These are phyloP conservation scores for Fusarium foetens DNA, from an alignment of 2,329 filamentous ascomycete genomes.

Conservation along the genomic window DNA sequence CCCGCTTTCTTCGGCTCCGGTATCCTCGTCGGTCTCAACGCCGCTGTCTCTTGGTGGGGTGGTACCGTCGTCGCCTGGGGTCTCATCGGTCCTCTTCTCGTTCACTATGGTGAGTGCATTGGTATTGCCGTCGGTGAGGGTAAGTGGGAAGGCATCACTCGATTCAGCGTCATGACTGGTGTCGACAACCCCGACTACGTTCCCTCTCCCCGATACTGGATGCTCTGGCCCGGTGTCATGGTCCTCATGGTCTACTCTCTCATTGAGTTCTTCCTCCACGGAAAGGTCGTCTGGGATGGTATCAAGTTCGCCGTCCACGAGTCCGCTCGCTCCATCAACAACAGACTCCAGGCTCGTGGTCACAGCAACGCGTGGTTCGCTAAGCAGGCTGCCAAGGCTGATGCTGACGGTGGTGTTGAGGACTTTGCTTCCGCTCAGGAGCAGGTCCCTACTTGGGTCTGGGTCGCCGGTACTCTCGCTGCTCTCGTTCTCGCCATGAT, in stretches of 20 bases:
- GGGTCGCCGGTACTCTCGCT: constrained; percentile 57
- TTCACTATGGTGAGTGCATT: constrained; percentile 62
- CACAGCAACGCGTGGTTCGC: constrained; percentile 49
- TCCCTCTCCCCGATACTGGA: constrained; percentile 55
- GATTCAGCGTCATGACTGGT: constrained; percentile 48
- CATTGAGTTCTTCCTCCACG: constrained; percentile 55
- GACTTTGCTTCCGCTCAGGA: constrained; percentile 55
- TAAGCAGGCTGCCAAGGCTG: constrained; percentile 50
- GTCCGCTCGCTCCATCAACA: constrained; percentile 46
- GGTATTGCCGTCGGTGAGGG: constrained; percentile 52
- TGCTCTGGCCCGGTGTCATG: constrained; percentile 58
- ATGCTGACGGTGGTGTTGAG: constrained; percentile 48
- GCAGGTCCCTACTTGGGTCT: constrained; percentile 65
- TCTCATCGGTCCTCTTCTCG: constrained; percentile 59
- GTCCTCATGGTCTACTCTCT: constrained; percentile 55
- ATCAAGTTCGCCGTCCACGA: constrained; percentile 49
- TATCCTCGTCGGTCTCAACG: constrained; percentile 63
- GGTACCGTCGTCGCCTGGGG: constrained; percentile 66
- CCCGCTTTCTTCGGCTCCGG: constrained; percentile 69
- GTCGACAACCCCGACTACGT: constrained; percentile 44
- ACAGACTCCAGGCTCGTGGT: constrained; percentile 46
- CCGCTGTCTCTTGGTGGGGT: constrained; percentile 66
- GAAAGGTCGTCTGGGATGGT: constrained; percentile 51
- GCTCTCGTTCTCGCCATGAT: constrained; percentile 64
- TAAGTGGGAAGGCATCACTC: constrained; percentile 47